Percentiles rank a stretch among this genome's conserved stretches.
Conservation (phyloP, 345 rosid genomes). For the Ceriops tagal region DNA sequence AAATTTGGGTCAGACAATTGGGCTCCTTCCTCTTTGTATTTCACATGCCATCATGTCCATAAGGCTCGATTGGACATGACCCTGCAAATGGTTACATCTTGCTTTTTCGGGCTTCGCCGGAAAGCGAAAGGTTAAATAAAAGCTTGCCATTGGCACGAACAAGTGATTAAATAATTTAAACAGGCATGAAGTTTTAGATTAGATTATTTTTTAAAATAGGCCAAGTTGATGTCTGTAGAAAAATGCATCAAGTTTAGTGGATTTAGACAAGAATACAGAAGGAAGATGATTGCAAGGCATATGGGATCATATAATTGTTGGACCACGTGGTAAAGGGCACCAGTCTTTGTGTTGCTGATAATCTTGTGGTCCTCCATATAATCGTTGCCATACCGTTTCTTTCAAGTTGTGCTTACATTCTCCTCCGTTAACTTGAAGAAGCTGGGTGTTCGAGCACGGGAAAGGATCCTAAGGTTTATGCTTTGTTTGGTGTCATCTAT, state of each 20-base stretch:
- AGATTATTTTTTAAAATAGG: no score
- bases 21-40: conserved; percentile 14
- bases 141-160: not conserved
- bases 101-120: not conserved
- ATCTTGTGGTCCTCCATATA: conserved; percentile 31
- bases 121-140: not conserved
- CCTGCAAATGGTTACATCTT: not conserved
- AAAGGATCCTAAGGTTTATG: conserved; percentile 11
- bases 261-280: not conserved
- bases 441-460: conserved; percentile 4
- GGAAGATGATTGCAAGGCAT: conserved; percentile 3
- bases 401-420: not conserved
- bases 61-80: not conserved
- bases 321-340: conserved; percentile 36
- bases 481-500: not conserved
- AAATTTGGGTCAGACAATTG: conserved; percentile 24
- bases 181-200: no score
- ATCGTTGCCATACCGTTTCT: not conserved
- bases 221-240: not conserved
- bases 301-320: conserved; percentile 28
- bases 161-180: no score
- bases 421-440: not conserved
- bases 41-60: conserved; percentile 7
- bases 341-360: conserved; percentile 29
- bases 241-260: not conserved